A percentile compares a stretch with the other conserved stretches of the same genome.
phyloP scores from a whole-genome alignment of 2,329 filamentous ascomycete species.

The Colletotrichum sp. region DNA sequence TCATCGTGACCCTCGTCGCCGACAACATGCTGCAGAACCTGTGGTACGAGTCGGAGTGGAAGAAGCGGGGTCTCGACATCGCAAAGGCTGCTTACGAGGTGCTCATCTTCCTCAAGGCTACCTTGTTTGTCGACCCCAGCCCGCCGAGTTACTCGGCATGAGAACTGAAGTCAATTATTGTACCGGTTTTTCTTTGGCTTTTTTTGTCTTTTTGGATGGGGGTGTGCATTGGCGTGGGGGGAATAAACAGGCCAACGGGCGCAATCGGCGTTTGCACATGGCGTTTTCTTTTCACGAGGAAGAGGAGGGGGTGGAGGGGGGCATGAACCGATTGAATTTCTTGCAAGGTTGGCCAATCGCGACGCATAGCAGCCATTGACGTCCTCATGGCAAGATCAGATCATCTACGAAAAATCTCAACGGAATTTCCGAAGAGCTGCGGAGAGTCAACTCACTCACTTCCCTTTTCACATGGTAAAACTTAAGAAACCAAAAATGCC shows the following conservation, averaged over 20 bases:
- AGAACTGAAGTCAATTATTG: background rate
- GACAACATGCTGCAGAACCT: conserved; percentile 37
- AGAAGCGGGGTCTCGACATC: conserved; percentile 33
- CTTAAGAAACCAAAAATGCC: background rate
- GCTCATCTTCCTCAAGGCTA: conserved; percentile 36
- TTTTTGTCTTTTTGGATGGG: background rate
- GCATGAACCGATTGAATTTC: background rate
- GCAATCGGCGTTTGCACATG: background rate
- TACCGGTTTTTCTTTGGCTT: background rate
- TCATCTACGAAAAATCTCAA: background rate
- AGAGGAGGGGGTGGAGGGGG: background rate
- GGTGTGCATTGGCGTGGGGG: background rate
- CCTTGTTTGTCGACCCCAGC: conserved; percentile 23
- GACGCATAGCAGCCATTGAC: background rate
- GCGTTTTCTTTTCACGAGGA: background rate
- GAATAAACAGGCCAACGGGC: background rate
- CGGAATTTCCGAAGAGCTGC: background rate
- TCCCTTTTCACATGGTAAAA: background rate
- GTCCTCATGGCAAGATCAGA: background rate
- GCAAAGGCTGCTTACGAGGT: conserved; percentile 41
- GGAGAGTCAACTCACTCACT: background rate
- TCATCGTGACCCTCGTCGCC: conserved; percentile 38
- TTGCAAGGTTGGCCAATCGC: background rate
- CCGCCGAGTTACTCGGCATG: conserved; percentile 32
- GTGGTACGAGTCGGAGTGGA: conserved; percentile 37